phyloP scores from a whole-genome alignment of 1,284 basidiomycete species.

The Pyrrhoderma lamaoense region DNA sequence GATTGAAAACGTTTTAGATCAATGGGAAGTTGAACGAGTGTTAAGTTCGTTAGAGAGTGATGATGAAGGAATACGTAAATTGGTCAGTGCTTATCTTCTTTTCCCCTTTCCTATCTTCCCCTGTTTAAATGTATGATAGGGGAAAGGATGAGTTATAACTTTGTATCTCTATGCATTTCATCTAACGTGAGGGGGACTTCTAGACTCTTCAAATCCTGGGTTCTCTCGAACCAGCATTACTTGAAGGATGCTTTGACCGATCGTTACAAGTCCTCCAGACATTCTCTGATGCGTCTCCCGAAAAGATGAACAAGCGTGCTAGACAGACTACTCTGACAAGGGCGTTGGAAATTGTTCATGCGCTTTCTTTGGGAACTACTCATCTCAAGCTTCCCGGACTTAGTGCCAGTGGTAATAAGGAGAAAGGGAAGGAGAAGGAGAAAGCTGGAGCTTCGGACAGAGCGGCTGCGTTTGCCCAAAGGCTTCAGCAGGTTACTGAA shows the following conservation, averaged over 20 bases:
- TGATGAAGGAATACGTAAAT: conserved; percentile 51
- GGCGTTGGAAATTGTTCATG: conserved; percentile 7
- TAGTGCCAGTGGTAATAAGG: too few species aligned
- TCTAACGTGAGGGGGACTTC: too few species aligned
- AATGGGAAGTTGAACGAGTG: conserved; percentile 60
- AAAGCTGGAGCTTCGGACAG: neutral
- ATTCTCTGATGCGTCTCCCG: neutral
- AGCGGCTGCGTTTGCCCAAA: neutral
- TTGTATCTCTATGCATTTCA: too few species aligned
- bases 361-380: neutral
- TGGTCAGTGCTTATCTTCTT: conserved; percentile 33
- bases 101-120: neutral
- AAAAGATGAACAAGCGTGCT: neutral
- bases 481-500: conserved; percentile 4
- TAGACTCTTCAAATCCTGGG: conserved; percentile 8
- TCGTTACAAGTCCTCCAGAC: conserved; percentile 3
- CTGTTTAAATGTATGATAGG: too few species aligned
- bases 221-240: conserved; percentile 7
- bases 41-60: conserved; percentile 56
- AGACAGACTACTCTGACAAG: neutral
- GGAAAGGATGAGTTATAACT: too few species aligned
- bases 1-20: conserved; percentile 47
- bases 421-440: neutral
- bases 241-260: conserved; percentile 9
- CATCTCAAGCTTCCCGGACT: too few species aligned